Evolutionary conservation across 495 filamentous ascomycete genomes (phyloP), one percentile per base, ranked within the genome.

Genomic region (Gamarada debralockiae): DNA sequence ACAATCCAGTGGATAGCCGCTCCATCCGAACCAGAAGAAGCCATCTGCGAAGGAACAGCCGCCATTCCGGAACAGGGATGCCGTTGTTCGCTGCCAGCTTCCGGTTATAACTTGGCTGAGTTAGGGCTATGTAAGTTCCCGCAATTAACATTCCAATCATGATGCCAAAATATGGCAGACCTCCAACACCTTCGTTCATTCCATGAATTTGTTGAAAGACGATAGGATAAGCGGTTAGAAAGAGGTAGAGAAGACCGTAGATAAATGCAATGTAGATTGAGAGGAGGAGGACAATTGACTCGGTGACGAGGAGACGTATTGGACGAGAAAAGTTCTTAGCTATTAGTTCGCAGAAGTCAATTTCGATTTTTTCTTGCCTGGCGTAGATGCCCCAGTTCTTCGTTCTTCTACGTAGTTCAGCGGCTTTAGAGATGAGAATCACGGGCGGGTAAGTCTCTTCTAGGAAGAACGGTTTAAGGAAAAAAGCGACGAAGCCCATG

Each of bases 301-400:
- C 91, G 36, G 74, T 77, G 60, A 93, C 77, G 10, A 95, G 78
- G 51, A 96, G 81, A 48, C 85, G 77, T 58, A 96, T 68, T 0
- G 90, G 91, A 31, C 91, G 81, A 55, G 73, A 79, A 66, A 93
- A 91, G 67, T 95, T 95, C 77, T 92, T 92, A 55, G 74, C 79
- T 33, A 95, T 36, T 10, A 95, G 73, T 68, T 95, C 87, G 27
- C 74, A 66, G 57, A 95, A 75, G 68, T 93, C 86, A 48, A 97
- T 76, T 65, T 95, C 90, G 56, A 95, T 90, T 70, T 95, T 89
- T 64, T 95, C 91, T 66, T 95, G 88, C 64, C 90, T 95, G 41
- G 90, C 88, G 70, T 95, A 89, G 57, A 96, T 95, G 40, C 89
- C 91, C 90, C 90, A 95, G 70, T 95, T 95, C 63, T 82, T 80